Evolutionary conservation across 371 early-diverging fungal genomes (phyloP), one percentile per base, ranked within the genome.

Genomic region (Rhizopus delemar): DNA sequence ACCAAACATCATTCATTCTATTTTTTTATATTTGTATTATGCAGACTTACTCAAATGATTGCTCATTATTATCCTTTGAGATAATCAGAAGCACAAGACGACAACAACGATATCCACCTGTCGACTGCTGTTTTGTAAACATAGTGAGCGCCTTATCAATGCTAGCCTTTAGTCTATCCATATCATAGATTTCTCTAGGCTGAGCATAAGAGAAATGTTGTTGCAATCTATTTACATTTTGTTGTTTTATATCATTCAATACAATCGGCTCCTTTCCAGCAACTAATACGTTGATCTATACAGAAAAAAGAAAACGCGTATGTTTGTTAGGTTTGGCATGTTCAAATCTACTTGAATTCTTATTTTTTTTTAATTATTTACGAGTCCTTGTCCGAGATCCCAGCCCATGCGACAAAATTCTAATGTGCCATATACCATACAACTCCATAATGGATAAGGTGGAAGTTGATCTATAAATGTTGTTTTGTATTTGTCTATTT

Each of bases 331-430:
- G 0, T 29, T 32, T 8, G 35, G 33, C 4, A 12, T 12, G 11
- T 5, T 28, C 0, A 53, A 12, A 41, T 12, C n/a, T 32, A 22
- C 2, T 22, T 2, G 2, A 22, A 22, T 22, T 22, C 22, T 22
- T 22, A 22, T 11, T 36, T 36, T 49, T 28, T 43, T 57, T 16
- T 29, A 22, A 13, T 45, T 54, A 15, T 33, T 65, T 62, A 62
- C 68, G 29, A 43, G 15, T n/a, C 31, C 28, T 38, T 49, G 48
- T 39, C 9, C 49, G 13, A 69, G 50, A 35, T 56, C 66, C 74
- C 74, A 74, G 39, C 50, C 66, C 46, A 70, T 63, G 8, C 74
- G 57, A 62, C 74, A 74, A 45, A 68, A 64, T 36, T 70, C 71
- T 5, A 70, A 55, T 2, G 74, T 59, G 5, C 71, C 53, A 36